Conservation (phyloP, 1,139 yeast species). For the Yamadazyma jaroonii region DNA sequence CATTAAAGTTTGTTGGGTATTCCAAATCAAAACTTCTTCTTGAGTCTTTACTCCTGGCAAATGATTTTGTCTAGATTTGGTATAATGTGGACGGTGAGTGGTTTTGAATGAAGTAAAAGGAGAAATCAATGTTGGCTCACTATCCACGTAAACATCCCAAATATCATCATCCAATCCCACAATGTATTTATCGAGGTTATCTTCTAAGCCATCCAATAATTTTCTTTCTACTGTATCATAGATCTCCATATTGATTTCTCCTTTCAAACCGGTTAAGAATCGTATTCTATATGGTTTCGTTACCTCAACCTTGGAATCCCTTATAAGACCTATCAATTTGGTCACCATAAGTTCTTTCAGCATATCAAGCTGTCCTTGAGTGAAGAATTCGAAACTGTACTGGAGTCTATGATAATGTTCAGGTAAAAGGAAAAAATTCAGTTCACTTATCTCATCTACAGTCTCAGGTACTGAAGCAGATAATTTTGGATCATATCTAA, state of each 20-base stretch:
- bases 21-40: slow-evolving; percentile 72
- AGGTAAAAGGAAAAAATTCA: slow-evolving; percentile 56
- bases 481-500: slow-evolving; percentile 67
- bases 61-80: slow-evolving; percentile 54
- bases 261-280: slow-evolving; percentile 46
- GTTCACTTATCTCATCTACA: slow-evolving; percentile 24
- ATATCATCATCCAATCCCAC: slow-evolving; percentile 9
- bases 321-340: slow-evolving; percentile 44
- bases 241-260: slow-evolving; percentile 52
- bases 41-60: slow-evolving; percentile 35
- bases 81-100: slow-evolving; percentile 65
- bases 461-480: slow-evolving; percentile 23
- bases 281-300: slow-evolving; percentile 56
- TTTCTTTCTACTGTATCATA: slow-evolving; percentile 33
- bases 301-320: slow-evolving; percentile 23
- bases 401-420: slow-evolving; percentile 63
- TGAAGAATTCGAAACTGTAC: slow-evolving; percentile 54
- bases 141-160: slow-evolving; percentile 67
- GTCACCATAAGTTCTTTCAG: slow-evolving; percentile 40
- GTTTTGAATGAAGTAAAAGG: slow-evolving; percentile 91
- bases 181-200: slow-evolving; percentile 8
- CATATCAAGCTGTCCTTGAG: slow-evolving; percentile 28
- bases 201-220: slow-evolving; percentile 41
- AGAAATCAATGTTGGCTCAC: slow-evolving; percentile 50
- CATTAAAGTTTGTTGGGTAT: slow-evolving; percentile 57